These are phyloP conservation scores for Chrysosporium keratinophilum DNA, from an alignment of 2,329 filamentous ascomycete species.

Conservation along the genomic window DNA sequence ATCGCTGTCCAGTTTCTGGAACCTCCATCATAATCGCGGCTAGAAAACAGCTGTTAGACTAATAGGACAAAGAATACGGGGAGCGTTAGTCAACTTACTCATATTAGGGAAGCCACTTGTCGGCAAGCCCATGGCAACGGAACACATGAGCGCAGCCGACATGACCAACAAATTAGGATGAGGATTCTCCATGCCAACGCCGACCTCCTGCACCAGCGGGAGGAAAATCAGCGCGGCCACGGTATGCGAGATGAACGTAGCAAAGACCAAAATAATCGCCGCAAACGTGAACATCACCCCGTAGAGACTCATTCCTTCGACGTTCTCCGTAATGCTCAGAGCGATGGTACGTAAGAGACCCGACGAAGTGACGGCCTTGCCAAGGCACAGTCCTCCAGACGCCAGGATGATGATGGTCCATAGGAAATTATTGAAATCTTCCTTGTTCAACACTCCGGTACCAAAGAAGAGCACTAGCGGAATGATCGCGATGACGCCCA, in stretches of 20 bases:
- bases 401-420: slow-evolving; percentile 99
- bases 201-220: slow-evolving; percentile 79
- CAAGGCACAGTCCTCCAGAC: slow-evolving; percentile 80
- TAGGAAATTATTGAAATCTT: slow-evolving; percentile 99
- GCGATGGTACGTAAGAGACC: slow-evolving; percentile 86
- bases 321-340: slow-evolving; percentile 58
- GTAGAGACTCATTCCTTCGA: slow-evolving; percentile 74
- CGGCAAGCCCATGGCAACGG: slow-evolving; percentile 91
- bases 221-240: slow-evolving; percentile 92
- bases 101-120: slow-evolving; percentile 98
- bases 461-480: slow-evolving; percentile 95
- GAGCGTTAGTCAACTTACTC: slow-evolving; percentile 57
- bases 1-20: slow-evolving; percentile 75
- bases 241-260: slow-evolving; percentile 95
- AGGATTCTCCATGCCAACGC: slow-evolving; percentile 71
- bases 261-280: slow-evolving; percentile 74
- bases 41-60: slow-evolving; percentile 28
- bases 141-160: slow-evolving; percentile 91
- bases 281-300: slow-evolving; percentile 78
- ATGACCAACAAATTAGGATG: slow-evolving; percentile 94
- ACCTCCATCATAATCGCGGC: slow-evolving; percentile 99
- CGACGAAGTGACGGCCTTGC: slow-evolving; percentile 88
- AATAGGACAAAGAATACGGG: slow-evolving; percentile 3
- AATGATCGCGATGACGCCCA: slow-evolving; percentile 96
- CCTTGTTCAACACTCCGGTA: slow-evolving; percentile 89